Evolutionary conservation across 2,329 filamentous ascomycete genomes (phyloP).

Genomic region (Botrytis squamosa): DNA sequence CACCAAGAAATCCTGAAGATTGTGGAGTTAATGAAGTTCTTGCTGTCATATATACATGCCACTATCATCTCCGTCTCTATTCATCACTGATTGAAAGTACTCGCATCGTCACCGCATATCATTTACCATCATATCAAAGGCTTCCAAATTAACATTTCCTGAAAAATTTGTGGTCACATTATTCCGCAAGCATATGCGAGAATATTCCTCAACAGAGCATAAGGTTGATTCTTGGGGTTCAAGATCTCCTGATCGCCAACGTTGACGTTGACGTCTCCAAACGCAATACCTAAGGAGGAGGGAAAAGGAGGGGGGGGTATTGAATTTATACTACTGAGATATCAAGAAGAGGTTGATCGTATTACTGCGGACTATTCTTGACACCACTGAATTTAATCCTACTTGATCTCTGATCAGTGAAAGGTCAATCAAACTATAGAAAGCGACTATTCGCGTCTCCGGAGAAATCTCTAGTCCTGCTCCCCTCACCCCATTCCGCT

Average conservation of each 20-base stretch:
- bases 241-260: neutral
- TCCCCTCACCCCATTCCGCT: no score
- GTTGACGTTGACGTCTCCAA: neutral
- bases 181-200: neutral
- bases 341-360: no score
- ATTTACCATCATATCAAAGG: no score
- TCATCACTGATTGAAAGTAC: neutral
- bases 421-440: neutral
- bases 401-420: neutral
- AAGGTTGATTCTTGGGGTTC: neutral
- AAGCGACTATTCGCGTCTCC: neutral
- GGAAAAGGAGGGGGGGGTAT: neutral
- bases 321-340: neutral
- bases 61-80: neutral
- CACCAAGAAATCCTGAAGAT: neutral
- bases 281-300: neutral
- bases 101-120: neutral
- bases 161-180: neutral
- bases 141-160: rapidly evolving
- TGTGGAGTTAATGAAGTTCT: rapidly evolving
- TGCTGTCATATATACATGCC: neutral
- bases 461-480: neutral
- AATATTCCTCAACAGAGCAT: neutral
- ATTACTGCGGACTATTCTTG: neutral
- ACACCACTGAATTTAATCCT: neutral